Base-by-base conservation (phyloP, 108 stramenopile genomes). In the Aurantiochytrium sp. region DNA sequence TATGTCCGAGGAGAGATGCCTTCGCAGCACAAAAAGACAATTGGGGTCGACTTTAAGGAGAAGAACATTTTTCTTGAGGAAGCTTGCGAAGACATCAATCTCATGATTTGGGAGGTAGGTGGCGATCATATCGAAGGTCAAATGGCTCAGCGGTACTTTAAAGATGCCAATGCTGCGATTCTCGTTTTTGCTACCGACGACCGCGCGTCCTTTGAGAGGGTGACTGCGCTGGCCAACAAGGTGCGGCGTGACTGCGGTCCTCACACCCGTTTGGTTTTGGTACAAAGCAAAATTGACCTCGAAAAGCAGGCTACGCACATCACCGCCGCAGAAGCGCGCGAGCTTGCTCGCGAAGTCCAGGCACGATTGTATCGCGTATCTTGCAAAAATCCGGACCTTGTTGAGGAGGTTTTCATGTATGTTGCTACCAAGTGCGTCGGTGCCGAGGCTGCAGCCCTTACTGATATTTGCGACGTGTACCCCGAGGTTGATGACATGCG, bases 91-190 rank as follows among this genome's bases (percentile, higher is more conserved):
- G 76, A 83, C 19, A 53, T 83, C 76, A 83, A 83, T 45, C 45
- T 83, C 25, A 83, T 83, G 76, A 83, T 83, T 12, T 83, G 76
- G 76, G 76, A 83, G 76, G 28, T 83, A 0, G 76, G 76, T 6
- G 76, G 76, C 6, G 76, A 83, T 6, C 76, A 83, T 23, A 23
- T 53, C 49, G 45, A 53, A 8, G 76, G 43, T 43, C 76, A 47
- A 53, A 83, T 83, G 76, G 28, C 23, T 55, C n/a, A 25, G 12
- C 44, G 49, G 76, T 53, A 83, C 51, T 83, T 83, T 23, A 83
- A 83, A 23, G 51, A 53, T 83, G 76, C 76, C 49, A 83, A 28
- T 45, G 76, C 76, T 0, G 76, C 51, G 10, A 53, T 83, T 83
- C 45, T 83, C 16, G 51, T 83, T 12, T 83, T 83, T 53, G 45